A percentile compares a stretch with the other conserved stretches of the same genome.
phyloP scores from a whole-genome alignment of 192 early-diverging fungal species.

The Coemansia sp. region DNA sequence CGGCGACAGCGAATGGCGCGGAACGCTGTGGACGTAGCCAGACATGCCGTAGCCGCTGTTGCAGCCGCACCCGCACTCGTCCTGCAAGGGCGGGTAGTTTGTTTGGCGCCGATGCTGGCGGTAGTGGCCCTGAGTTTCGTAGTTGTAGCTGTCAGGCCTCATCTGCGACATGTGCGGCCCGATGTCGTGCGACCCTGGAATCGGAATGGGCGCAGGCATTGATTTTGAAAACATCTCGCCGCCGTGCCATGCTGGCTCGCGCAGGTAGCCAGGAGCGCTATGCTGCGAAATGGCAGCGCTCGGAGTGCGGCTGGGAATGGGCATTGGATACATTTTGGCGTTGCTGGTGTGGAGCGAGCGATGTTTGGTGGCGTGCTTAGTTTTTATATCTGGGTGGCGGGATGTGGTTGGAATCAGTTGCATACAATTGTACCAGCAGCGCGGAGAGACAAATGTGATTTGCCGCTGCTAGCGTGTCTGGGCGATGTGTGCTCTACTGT shows the following conservation, averaged over 20 bases:
- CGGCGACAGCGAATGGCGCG: slow-evolving; percentile 6
- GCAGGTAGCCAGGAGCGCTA: background rate
- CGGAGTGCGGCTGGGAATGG: background rate
- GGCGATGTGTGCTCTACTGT: background rate
- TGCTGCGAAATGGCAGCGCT: slow-evolving; percentile 3
- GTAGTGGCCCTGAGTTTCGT: background rate
- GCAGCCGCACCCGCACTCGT: slow-evolving; percentile 3
- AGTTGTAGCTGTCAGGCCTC: background rate
- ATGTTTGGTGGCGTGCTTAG: background rate
- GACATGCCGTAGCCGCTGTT: slow-evolving; percentile 6
- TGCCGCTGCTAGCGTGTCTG: background rate
- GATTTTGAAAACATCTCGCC: background rate
- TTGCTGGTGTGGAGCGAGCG: background rate
- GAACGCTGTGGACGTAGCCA: background rate
- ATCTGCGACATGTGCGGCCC: slow-evolving; percentile 4
- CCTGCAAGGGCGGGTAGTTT: slow-evolving; percentile 1
- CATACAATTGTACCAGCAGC: background rate
- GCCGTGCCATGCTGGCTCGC: background rate
- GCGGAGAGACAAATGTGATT: background rate
- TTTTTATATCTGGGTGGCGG: slow-evolving; percentile 1
- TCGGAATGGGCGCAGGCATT: slow-evolving; percentile 23
- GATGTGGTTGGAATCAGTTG: slow-evolving; percentile 3
- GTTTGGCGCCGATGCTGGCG: background rate
- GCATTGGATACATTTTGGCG: slow-evolving; percentile 5
- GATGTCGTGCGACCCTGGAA: slow-evolving; percentile 8